Base-by-base conservation (phyloP, 345 rosid species). In the Hibiscus trionum region DNA sequence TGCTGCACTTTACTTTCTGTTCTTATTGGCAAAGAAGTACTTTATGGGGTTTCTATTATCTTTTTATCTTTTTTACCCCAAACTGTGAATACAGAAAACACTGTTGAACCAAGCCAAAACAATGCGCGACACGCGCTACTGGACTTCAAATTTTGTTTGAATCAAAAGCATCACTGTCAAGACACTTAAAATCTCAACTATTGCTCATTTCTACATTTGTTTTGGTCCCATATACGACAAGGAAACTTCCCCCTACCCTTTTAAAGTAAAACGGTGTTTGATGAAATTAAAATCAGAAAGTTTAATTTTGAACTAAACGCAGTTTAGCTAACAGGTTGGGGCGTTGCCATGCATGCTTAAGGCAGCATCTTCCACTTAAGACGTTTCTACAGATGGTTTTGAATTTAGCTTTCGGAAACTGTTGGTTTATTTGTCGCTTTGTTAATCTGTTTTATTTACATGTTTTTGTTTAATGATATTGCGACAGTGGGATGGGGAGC, bases 401-500 rank as follows among this genome's bases (percentile, higher is more conserved):
- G 46, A 7, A 8, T 16, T 50, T n/a, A 4, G 15, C 9, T 4
- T 50, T 16, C 29, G 60, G 46, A 21, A 27, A 5, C 24, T 7
- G 21, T 55, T 56, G 0, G 33, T n/a, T 0, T 4, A 7, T 31
- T 55, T 69, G 5, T 17, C 21, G 7, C 10, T 70, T 15, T 3
- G 31, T 27, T 61, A 10, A 3, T 70, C 31, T 63, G 53, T n/a
- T 21, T 21, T 44, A 5, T 2, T 31, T 52, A 64, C 16, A 26
- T 64, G 31, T 7, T 49, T 60, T 17, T 24, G 1, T 39, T 39
- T 71, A 57, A 65, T 46, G 61, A 60, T 72, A 50, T 68, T 11
- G 60, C 49, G 53, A 11, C 29, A 91, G 97, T 80, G 84, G 88
- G 88, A 69, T 94, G 95, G 95, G 89, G 96, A 59, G 26, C 84